Conservation (phyloP, 2,329 filamentous ascomycete species). For the Thyridium curvatum region DNA sequence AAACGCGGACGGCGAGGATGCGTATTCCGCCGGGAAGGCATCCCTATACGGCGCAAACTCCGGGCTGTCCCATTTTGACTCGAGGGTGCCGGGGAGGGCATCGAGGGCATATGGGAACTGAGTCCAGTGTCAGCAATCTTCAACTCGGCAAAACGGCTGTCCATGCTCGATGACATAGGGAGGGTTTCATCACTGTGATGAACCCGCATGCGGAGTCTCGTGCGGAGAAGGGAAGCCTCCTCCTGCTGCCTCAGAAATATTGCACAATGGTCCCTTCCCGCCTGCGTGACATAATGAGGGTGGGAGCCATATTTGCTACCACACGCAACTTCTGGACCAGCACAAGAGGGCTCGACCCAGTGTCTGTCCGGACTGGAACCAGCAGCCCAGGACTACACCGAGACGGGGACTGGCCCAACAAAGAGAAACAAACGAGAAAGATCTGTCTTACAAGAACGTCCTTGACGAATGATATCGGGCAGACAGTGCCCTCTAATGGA, state of each 20-base stretch:
- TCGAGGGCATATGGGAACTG: slow-evolving; percentile 74
- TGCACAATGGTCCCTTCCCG: no score
- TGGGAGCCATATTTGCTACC: no score
- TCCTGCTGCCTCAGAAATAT: no score
- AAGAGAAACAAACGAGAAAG: slow-evolving; percentile 11
- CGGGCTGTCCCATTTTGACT: slow-evolving; percentile 59
- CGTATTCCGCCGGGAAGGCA: slow-evolving; percentile 63
- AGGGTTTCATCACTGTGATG: no score
- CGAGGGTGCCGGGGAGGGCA: slow-evolving; percentile 57
- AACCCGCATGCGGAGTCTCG: no score
- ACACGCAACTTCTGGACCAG: no score
- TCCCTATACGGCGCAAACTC: slow-evolving; percentile 61
- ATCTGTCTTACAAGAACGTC: slow-evolving; percentile 65
- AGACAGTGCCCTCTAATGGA: slow-evolving; percentile 68
- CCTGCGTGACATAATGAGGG: no score
- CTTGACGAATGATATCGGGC: slow-evolving; percentile 79
- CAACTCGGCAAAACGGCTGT: no score
- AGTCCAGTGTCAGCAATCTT: slow-evolving; percentile 2
- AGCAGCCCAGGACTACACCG: slow-evolving; percentile 3
- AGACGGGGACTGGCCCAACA: slow-evolving; percentile 9
- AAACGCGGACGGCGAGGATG: slow-evolving; percentile 51
- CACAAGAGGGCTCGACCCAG: no score
- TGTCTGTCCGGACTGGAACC: background rate
- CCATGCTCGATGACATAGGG: no score
- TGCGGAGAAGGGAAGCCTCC: no score